Base-by-base conservation (phyloP, 139 green algal species). In the Microglena sp. region DNA sequence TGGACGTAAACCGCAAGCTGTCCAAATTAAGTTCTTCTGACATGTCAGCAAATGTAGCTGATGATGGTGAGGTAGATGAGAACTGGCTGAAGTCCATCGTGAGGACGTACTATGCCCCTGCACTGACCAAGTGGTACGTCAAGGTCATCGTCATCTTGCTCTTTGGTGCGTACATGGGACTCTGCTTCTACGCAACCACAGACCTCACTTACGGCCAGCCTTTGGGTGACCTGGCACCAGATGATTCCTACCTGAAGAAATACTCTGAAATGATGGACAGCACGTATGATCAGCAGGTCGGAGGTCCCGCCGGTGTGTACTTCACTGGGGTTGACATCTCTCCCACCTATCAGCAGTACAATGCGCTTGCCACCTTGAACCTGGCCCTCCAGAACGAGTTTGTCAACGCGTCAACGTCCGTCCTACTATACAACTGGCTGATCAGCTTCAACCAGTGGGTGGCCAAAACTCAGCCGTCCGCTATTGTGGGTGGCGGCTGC, bases 361-460 rank as follows among this genome's bases (percentile, higher is more conserved):
- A 57, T n/a, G 72, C 75, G 72, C 63, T 72, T 28, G n/a, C 1
- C 6, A 62, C 67, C 2, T 44, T 66, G 27, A 45, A 53, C 32
- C 5, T 34, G 32, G 33, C 28, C 5, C 58, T 80, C 18, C n/a
- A 24, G 21, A 66, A 29, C 53, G 0, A 0, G 7, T 66, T 60
- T 50, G 44, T 73, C 73, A 76, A 75, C 58, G 62, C 68, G 28
- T 70, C 68, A 2, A 31, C 69, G 2, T 62, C 53, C 0, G 59
- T 54, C 27, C 73, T 70, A 43, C 50, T 60, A 24, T 40, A 58
- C 63, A 76, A 76, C 66, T 73, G 71, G 71, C 45, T 70, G 22
- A 45, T 77, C 0, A 31, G 30, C 26, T 77, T 73, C 55, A 67
- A 60, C 22, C 22, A 54, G 44, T 76, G 40, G 29, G 69, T 54